These are phyloP conservation scores for Cladorrhinum sp. DNA, from an alignment of 2,329 filamentous ascomycete species.

Conservation along the genomic window DNA sequence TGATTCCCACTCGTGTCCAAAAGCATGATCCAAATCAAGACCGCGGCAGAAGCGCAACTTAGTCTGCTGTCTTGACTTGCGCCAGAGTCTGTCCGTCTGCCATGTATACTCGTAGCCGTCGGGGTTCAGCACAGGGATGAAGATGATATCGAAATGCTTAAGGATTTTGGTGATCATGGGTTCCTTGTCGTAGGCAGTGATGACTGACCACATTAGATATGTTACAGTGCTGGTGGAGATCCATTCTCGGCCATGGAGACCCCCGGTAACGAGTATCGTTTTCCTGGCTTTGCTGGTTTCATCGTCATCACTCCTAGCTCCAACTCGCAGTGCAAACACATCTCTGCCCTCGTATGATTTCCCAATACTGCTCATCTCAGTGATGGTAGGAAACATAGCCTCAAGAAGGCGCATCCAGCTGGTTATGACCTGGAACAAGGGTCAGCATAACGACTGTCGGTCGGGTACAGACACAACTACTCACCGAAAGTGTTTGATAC, in stretches of 20 bases:
- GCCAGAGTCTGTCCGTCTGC: slow-evolving; percentile 88
- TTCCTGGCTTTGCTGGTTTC: slow-evolving; percentile 34
- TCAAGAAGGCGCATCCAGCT: slow-evolving; percentile 89
- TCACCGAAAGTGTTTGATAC: slow-evolving; percentile 81
- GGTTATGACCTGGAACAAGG: slow-evolving; percentile 51
- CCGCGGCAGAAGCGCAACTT: slow-evolving; percentile 79
- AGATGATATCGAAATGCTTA: slow-evolving; percentile 79
- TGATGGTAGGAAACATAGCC: slow-evolving; percentile 83
- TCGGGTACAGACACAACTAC: slow-evolving; percentile 17
- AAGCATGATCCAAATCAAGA: slow-evolving; percentile 84
- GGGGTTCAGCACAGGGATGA: slow-evolving; percentile 86
- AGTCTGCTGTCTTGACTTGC: slow-evolving; percentile 87
- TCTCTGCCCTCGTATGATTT: slow-evolving; percentile 83
- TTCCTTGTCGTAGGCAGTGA: slow-evolving; percentile 76
- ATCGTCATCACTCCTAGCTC: slow-evolving; percentile 37
- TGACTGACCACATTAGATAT: slow-evolving; percentile 84
- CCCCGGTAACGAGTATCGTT: slow-evolving; percentile 62
- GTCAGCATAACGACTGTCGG: background rate
- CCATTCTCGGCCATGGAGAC: slow-evolving; percentile 94
- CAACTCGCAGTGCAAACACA: slow-evolving; percentile 77
- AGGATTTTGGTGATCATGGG: slow-evolving; percentile 72
- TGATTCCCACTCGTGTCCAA: slow-evolving; percentile 80
- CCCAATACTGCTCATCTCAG: slow-evolving; percentile 73
- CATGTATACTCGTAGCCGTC: slow-evolving; percentile 95
- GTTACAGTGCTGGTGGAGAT: slow-evolving; percentile 89